Base-by-base conservation (phyloP, 768 basidiomycete genomes). In the Pulveroboletus sp. region DNA sequence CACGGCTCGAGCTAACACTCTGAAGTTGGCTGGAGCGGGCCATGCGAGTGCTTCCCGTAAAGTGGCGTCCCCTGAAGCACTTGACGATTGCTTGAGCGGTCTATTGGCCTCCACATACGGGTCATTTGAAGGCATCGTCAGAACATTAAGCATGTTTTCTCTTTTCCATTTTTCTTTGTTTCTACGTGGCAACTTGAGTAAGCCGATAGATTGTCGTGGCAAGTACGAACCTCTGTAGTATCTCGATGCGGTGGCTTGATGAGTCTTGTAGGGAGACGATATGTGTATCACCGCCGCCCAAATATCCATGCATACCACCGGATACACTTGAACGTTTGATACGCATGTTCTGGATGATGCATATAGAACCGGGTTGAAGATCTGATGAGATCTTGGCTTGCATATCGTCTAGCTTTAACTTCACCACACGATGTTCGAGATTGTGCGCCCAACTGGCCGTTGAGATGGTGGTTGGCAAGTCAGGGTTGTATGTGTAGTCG, bases 401-500 rank as follows among this genome's bases (percentile, higher is more conserved):
- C 9, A 64, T 65, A 21, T 80, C 75, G n/a, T 69, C 69, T 20
- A 87, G 63, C 11, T 66, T 62, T 37, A 87, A 72, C 51, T 76
- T 80, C 46, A 84, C 58, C 21, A 84, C 69, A 20, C 69, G 71
- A 16, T 76, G 75, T 32, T 75, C 68, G n/a, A 82, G 70, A n/a
- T 70, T 69, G n/a, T 44, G 47, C 3, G 73, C 67, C 74, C 77
- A 78, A 20, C 65, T 57, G 41, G 68, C 64, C 4, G 52, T 44
- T 23, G 54, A 58, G 17, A 57, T 48, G 4, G 61, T 49, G n/a
- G 63, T 51, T 5, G 66, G 58, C 31, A 85, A 65, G 43, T 75
- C 65, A 4, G 71, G 55, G 45, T 82, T 75, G 4, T 67, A 60
- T 2, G 84, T 84, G 57, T 85, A 87, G 61, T 88, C 86, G 8